phyloP scores from a whole-genome alignment of 805 yeast species.

The Candida sonorensis region DNA sequence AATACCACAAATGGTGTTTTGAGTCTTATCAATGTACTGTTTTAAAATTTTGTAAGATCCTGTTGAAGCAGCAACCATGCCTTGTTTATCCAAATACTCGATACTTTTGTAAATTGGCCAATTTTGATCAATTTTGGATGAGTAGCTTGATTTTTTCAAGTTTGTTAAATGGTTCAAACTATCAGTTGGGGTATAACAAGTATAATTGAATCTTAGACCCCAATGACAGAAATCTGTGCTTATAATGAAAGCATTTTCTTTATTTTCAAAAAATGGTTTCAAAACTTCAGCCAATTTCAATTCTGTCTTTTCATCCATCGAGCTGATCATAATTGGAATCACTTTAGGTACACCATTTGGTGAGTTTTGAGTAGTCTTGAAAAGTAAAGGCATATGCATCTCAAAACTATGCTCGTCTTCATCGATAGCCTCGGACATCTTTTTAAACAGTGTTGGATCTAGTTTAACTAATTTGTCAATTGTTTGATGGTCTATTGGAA shows the following conservation, averaged over 20 bases:
- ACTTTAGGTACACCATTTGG: conserved; percentile 34
- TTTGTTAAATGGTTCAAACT: no score
- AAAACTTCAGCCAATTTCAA: conserved; percentile 40
- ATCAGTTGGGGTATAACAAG: conserved; percentile 38
- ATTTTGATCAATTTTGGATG: no score
- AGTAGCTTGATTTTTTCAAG: no score
- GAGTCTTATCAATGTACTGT: conserved; percentile 59
- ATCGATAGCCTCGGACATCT: conserved; percentile 57
- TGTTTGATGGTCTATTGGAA: conserved; percentile 55
- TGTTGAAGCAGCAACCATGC: conserved; percentile 52
- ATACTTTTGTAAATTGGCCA: conserved; percentile 72
- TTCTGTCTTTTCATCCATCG: conserved; percentile 40
- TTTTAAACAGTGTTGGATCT: conserved; percentile 37
- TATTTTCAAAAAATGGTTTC: conserved; percentile 45
- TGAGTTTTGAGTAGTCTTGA: conserved; percentile 35
- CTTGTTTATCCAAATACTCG: conserved; percentile 62
- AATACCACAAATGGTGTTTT: conserved; percentile 92
- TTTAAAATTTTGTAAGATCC: conserved; percentile 60
- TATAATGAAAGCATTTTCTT: conserved; percentile 61
- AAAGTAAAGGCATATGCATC: conserved; percentile 82
- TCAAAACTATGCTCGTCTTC: conserved; percentile 89
- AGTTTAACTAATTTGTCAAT: conserved; percentile 28
- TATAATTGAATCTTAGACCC: conserved; percentile 65
- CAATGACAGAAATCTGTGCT: conserved; percentile 96
- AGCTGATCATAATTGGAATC: conserved; percentile 78